phyloP scores from a whole-genome alignment of 148 eudicot species.

The Silene latifolia region DNA sequence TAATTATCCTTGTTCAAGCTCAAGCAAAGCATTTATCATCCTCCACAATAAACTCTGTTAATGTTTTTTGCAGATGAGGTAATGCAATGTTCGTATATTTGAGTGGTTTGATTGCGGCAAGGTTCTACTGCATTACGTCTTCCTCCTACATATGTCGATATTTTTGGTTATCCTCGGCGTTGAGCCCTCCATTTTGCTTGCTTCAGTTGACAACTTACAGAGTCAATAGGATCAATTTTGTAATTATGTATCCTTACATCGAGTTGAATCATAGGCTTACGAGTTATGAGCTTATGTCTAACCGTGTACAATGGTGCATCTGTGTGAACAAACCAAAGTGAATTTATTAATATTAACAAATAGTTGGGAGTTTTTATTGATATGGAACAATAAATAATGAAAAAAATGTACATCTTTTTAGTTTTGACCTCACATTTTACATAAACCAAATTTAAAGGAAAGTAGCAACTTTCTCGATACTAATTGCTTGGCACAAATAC shows the following conservation, averaged over 20 bases:
- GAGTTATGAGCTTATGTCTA: background rate
- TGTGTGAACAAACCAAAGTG: background rate
- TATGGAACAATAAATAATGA: background rate
- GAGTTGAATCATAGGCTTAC: background rate
- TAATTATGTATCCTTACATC: background rate
- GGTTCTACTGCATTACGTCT: background rate
- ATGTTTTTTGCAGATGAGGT: slow-evolving; percentile 10
- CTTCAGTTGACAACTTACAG: background rate
- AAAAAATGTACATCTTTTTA: background rate
- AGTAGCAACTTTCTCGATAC: slow-evolving; percentile 15
- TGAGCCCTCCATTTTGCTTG: background rate
- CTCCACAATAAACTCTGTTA: too few relatives aligned
- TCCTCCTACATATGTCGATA: background rate
- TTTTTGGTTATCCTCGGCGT: background rate
- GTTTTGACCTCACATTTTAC: background rate
- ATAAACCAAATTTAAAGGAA: slow-evolving; percentile 15
- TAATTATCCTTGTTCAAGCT: too few relatives aligned
- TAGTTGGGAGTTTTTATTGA: slow-evolving; percentile 13
- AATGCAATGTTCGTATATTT: background rate
- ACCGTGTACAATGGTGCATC: background rate
- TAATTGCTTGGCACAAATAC: slow-evolving; percentile 17
- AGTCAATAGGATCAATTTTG: background rate
- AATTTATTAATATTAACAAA: background rate
- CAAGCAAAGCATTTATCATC: too few relatives aligned
- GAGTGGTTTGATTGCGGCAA: background rate